Evolutionary conservation across 768 basidiomycete genomes (phyloP).

Genomic region (Amanita rubescens): DNA sequence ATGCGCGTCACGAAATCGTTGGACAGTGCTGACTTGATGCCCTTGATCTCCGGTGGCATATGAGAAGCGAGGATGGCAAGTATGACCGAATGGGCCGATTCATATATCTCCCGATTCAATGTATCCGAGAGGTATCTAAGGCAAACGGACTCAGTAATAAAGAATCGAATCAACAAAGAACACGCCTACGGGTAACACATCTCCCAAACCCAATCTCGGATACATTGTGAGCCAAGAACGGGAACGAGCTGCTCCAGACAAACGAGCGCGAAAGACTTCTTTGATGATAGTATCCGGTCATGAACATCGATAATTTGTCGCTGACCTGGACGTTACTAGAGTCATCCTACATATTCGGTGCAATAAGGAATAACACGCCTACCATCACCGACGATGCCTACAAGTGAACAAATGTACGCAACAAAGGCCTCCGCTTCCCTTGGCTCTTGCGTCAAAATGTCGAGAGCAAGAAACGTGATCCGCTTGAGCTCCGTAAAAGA

Average conservation of each 20-base stretch:
- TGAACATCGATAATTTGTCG: not conserved
- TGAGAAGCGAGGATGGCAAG: slow-evolving; percentile 64
- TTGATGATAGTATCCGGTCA: slow-evolving; percentile 19
- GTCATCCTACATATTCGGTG: not conserved
- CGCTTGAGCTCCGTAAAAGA: slow-evolving; percentile 69
- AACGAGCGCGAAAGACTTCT: slow-evolving; percentile 60
- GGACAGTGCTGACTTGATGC: slow-evolving; percentile 14
- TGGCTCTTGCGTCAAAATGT: slow-evolving; percentile 45
- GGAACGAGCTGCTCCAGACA: slow-evolving; percentile 75
- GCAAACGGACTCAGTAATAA: not conserved
- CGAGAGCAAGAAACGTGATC: slow-evolving; percentile 70
- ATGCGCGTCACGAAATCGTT: slow-evolving; percentile 43
- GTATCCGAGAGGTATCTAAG: slow-evolving; percentile 56
- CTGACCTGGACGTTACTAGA: not conserved
- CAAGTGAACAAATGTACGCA: slow-evolving; percentile 17
- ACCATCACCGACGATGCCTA: slow-evolving; percentile 21
- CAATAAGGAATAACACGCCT: not conserved
- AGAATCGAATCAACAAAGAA: not conserved
- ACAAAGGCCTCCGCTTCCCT: slow-evolving; percentile 19
- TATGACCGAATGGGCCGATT: slow-evolving; percentile 81
- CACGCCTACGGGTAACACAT: slow-evolving; percentile 58
- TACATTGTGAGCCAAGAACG: slow-evolving; percentile 41
- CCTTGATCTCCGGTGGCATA: slow-evolving; percentile 18
- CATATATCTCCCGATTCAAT: slow-evolving; percentile 67
- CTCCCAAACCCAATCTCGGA: slow-evolving; percentile 50